Base-by-base conservation (phyloP, 768 basidiomycete species). In the Boletus eberwhitei region DNA sequence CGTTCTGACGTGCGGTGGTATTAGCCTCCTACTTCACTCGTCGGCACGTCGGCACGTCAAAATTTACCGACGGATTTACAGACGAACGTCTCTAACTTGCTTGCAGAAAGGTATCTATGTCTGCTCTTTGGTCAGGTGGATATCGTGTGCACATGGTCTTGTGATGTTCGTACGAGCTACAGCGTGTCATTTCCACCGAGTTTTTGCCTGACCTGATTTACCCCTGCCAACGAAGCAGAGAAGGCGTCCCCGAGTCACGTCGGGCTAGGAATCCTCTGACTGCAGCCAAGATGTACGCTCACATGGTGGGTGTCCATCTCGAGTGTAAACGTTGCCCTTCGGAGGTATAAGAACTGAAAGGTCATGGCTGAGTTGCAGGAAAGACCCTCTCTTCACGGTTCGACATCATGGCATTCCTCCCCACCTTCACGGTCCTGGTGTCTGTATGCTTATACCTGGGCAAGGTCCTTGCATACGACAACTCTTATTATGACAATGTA, bases 401-500 rank as follows among this genome's bases (percentile, higher is more conserved):
- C 17, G 24, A 14, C 29, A 47, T 29, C 42, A 64, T 70, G 63
- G 44, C 45, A 36, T 48, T 52, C 39, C 29, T 58, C 14, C 12
- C 43, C 16, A 8, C 29, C 24, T 16, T 61, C n/a, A 26, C 39
- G 11, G 35, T 53, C 36, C 48, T 56, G 35, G 17, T 49, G 29
- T 47, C 38, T 19, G 32, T 29, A n/a, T 53, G 52, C 41, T 24
- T 57, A 8, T 55, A 54, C 55, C 34, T 63, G 21, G 55, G 57
- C 22, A 43, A 52, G n/a, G 68, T 64, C 9, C 32, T 58, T 48
- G 81, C 79, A 21, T 85, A 82, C 62, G 81, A 85, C 68, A 78
- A 77, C 60, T 74, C 74, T 56, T 75, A 83, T 47, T 83, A 75
- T 64, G 85, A 88, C 67, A 88, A 86, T 61, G 85, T 85, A 61